Percentiles rank a stretch among this genome's conserved stretches.
Evolutionary conservation across 345 rosid genomes (phyloP).

Genomic region (Cardamine chenopodiifolia): DNA sequence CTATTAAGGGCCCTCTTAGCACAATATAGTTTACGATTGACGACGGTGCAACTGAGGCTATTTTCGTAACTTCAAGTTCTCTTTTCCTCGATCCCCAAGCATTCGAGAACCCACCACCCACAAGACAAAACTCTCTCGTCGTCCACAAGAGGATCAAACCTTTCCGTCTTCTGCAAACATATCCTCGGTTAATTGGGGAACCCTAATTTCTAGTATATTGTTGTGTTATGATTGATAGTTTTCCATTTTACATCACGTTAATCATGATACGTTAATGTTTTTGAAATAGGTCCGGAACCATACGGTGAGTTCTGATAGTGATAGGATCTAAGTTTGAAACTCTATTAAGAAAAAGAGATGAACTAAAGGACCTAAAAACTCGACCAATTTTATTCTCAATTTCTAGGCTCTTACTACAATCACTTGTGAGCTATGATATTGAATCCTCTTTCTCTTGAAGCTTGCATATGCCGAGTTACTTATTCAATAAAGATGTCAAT

Average conservation of each 20-base stretch:
- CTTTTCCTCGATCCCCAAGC: slow-evolving; percentile 26
- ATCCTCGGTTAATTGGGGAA: not conserved
- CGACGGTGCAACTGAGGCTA: slow-evolving; percentile 31
- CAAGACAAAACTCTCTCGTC: slow-evolving; percentile 25
- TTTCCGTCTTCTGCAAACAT: slow-evolving; percentile 18
- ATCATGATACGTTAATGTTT: slow-evolving; percentile 1
- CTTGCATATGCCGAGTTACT: not conserved
- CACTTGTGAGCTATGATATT: not conserved
- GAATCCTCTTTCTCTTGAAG: slow-evolving; percentile 1
- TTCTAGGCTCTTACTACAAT: slow-evolving; percentile 1
- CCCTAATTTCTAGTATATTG: not conserved
- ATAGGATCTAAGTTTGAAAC: too few species aligned
- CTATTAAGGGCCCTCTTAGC: slow-evolving; percentile 18
- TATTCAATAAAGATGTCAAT: slow-evolving; percentile 6
- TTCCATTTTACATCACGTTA: too few species aligned
- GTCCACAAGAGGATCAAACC: slow-evolving; percentile 27
- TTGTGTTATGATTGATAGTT: too few species aligned
- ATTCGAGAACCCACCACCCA: slow-evolving; percentile 6
- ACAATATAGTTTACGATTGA: not conserved
- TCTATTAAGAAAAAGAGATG: too few species aligned
- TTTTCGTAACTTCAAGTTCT: not conserved
- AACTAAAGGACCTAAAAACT: not conserved
- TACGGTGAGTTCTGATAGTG: too few species aligned
- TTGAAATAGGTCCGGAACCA: slow-evolving; percentile 75
- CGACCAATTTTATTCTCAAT: not conserved